Evolutionary conservation across 2,329 filamentous ascomycete genomes (phyloP).

Genomic region (Diaporthe helianthi): DNA sequence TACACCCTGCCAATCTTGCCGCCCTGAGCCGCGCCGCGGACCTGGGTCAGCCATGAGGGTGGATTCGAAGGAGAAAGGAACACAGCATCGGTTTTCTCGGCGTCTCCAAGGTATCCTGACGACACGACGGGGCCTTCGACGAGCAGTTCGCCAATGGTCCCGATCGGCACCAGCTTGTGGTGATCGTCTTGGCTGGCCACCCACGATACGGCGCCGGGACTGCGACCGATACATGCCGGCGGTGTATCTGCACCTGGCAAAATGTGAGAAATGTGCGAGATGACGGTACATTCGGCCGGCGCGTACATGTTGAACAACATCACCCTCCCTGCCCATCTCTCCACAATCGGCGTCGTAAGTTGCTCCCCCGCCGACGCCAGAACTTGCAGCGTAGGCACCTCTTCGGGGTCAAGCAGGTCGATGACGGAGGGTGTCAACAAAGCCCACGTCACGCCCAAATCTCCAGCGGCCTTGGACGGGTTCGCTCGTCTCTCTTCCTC

Average conservation of each 20-base stretch:
- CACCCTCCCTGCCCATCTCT: not conserved
- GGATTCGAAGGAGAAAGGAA: not conserved
- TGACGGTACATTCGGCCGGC: not conserved
- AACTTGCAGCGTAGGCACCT: not conserved
- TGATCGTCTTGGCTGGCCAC: not conserved
- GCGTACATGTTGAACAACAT: not conserved
- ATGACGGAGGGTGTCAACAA: not conserved
- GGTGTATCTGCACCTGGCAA: not conserved
- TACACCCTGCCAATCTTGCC: not conserved
- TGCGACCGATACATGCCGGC: not conserved
- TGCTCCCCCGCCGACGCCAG: not conserved
- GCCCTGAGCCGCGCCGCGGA: not conserved
- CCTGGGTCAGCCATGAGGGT: not conserved
- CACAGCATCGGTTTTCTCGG: conserved; percentile 39
- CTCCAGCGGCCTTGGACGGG: not conserved
- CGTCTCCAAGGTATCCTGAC: conserved; percentile 55
- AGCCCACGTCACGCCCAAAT: not conserved
- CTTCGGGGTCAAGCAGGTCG: not conserved
- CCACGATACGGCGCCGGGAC: not conserved
- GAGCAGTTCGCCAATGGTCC: conserved; percentile 36
- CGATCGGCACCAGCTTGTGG: conserved; percentile 20
- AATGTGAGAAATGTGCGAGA: not conserved
- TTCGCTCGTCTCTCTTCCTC: not conserved
- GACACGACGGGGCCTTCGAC: conserved; percentile 41
- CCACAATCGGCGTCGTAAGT: not conserved